Evolutionary conservation across 345 rosid genomes (phyloP), one percentile per base, ranked within the genome.

Genomic region (Schrenkiella parvula): DNA sequence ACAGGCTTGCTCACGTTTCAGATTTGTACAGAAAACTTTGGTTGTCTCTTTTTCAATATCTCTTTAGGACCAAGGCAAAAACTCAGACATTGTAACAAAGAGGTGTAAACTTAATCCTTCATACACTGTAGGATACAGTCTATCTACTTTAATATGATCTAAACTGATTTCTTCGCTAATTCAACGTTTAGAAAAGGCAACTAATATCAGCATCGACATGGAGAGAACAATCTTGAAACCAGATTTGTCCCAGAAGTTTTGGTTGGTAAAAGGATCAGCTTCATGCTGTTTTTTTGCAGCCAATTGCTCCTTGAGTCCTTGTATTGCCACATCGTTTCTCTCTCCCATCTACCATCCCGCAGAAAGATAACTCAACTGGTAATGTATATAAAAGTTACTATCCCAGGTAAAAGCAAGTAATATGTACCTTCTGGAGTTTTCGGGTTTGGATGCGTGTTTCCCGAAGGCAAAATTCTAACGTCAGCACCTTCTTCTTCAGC

Each of bases 391-490:
- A 10, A 58, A 60, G 18, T 6, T 44, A 69, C 9, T 1, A 69
- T 69, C 21, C 15, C 13, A 54, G n/a, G 71, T 60, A 6, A 53
- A 53, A 60, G 52, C 28, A 62, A 19, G 65, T 51, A 47, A 43
- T n/a, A 22, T 23, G 73, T 80, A 88, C 98, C 90, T 91, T 80
- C 14, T 84, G 95, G 42, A 91, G 95, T 77, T 85, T 93, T 70
- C 89, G 82, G 15, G 88, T 86, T 82, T 88, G 98, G 68, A 88
- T 64, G 70, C 86, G 92, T 55, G 95, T 85, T 78, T 93, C 96
- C 21, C 89, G 97, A 64, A 91, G 92, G 83, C 91, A 91, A 76
- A 93, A 91, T 58, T 91, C 98, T 79, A 93, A 67, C 83, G 86
- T 93, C 85, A 90, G 70, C 53, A 89, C 96, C 69, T 87, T 84